phyloP scores from a whole-genome alignment of 805 yeast genomes.

The Komagataella kurtzmanii region DNA sequence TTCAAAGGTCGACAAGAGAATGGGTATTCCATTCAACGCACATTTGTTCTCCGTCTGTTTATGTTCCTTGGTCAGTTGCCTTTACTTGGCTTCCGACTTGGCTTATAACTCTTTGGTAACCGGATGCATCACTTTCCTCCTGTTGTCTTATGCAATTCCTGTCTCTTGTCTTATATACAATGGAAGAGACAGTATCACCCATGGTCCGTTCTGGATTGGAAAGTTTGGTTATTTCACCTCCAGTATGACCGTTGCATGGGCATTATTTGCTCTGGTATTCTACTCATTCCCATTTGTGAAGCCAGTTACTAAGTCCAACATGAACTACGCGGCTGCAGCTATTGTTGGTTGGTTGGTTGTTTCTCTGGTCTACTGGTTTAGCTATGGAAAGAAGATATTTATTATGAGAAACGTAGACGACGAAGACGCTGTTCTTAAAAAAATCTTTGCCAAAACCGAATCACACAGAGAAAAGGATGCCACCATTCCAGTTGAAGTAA shows the following conservation, averaged over 20 bases:
- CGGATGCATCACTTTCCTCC: constrained; percentile 45
- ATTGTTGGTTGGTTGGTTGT: constrained; percentile 31
- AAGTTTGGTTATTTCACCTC: constrained; percentile 37
- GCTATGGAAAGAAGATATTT: constrained; percentile 15
- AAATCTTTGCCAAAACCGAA: not conserved
- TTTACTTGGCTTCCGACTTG: constrained; percentile 51
- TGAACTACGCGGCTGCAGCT: constrained; percentile 58
- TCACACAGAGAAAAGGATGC: not conserved
- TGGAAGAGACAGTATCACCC: constrained; percentile 38
- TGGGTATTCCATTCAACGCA: constrained; percentile 47
- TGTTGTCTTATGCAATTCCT: constrained; percentile 47
- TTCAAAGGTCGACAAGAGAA: constrained; percentile 29
- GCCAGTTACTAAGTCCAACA: constrained; percentile 47
- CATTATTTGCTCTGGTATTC: constrained; percentile 43
- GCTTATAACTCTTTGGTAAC: constrained; percentile 56
- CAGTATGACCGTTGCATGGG: constrained; percentile 39
- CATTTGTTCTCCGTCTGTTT: constrained; percentile 39
- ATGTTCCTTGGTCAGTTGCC: constrained; percentile 43
- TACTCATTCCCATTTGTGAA: constrained; percentile 50
- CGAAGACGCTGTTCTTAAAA: not conserved
- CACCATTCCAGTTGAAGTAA: not conserved
- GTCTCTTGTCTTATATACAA: constrained; percentile 28
- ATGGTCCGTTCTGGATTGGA: constrained; percentile 62
- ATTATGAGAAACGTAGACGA: constrained; percentile 5
- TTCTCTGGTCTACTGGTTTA: constrained; percentile 38